Evolutionary conservation across 768 basidiomycete genomes (phyloP).

Genomic region (Lentinula edodes): DNA sequence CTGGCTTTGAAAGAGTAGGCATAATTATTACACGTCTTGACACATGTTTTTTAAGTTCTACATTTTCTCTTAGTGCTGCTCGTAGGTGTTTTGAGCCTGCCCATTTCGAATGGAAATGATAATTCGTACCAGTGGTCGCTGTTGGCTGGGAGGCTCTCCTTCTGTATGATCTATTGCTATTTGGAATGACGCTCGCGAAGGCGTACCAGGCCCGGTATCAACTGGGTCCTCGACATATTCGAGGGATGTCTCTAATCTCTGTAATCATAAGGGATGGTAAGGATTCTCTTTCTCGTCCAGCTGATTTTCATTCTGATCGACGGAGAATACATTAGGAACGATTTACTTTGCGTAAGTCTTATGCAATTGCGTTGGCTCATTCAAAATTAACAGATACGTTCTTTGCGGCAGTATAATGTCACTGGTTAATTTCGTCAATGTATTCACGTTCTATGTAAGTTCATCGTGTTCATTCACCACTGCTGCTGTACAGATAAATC

Average conservation of each 20-base stretch:
- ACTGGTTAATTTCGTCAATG: not conserved
- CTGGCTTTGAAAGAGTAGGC: not conserved
- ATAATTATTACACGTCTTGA: not conserved
- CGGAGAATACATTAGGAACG: not conserved
- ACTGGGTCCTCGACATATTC: not conserved
- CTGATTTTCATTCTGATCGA: not conserved
- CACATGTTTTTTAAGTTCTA: not conserved
- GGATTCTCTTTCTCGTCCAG: not conserved
- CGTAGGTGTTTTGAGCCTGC: not conserved
- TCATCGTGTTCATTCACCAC: not conserved
- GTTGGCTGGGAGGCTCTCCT: constrained; percentile 2
- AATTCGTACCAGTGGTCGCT: not conserved
- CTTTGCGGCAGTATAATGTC: not conserved
- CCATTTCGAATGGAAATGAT: not conserved
- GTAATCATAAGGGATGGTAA: constrained; percentile 2
- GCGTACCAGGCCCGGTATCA: not conserved
- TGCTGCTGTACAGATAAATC: not conserved
- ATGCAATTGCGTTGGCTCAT: not conserved
- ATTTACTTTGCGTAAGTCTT: not conserved
- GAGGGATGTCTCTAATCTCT: constrained; percentile 1
- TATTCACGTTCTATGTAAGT: constrained; percentile 1
- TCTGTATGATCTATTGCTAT: not conserved
- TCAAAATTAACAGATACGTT: not conserved
- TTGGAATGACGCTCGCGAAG: not conserved
- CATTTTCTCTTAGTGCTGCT: not conserved